Evolutionary conservation across 2,329 filamentous ascomycete genomes (phyloP).

Genomic region (Fusarium nygamai): DNA sequence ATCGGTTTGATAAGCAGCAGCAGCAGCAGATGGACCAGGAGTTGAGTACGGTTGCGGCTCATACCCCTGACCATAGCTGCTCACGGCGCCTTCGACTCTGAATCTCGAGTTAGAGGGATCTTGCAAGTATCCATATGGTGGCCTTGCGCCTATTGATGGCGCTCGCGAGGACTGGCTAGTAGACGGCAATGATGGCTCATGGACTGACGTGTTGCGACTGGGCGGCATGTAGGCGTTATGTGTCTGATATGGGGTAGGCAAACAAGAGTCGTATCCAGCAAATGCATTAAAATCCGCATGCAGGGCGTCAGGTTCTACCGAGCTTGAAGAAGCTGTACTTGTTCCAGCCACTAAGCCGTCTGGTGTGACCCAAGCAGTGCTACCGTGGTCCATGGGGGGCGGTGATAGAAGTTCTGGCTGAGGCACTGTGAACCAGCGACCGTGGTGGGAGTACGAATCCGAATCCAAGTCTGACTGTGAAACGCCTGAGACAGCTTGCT

Average conservation of each 20-base stretch:
- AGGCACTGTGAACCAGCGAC: constrained; percentile 44
- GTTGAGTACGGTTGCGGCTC: constrained; percentile 37
- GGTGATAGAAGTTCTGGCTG: constrained; percentile 31
- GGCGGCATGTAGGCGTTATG: constrained; percentile 59
- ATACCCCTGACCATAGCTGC: constrained; percentile 32
- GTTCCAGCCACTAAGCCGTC: constrained; percentile 51
- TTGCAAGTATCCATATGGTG: constrained; percentile 40
- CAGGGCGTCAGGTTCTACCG: constrained; percentile 57
- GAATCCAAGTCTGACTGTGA: constrained; percentile 53
- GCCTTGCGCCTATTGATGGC: constrained; percentile 25
- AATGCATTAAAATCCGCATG: constrained; percentile 63
- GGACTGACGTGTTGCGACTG: constrained; percentile 37
- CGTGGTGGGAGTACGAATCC: constrained; percentile 52
- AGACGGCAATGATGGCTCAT: constrained; percentile 34
- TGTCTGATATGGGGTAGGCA: constrained; percentile 53
- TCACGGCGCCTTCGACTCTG: constrained; percentile 32
- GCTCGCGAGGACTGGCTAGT: constrained; percentile 28
- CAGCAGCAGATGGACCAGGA: constrained; percentile 25
- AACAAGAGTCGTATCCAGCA: constrained; percentile 55
- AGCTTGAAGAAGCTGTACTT: constrained; percentile 48
- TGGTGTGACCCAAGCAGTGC: constrained; percentile 55
- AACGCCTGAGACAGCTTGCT: constrained; percentile 54
- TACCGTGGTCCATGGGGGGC: constrained; percentile 52
- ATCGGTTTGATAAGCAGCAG: constrained; percentile 34
- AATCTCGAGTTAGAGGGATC: constrained; percentile 31